These are phyloP conservation scores for Penicillium parvum DNA, from an alignment of 495 filamentous ascomycete species.

Conservation along the genomic window DNA sequence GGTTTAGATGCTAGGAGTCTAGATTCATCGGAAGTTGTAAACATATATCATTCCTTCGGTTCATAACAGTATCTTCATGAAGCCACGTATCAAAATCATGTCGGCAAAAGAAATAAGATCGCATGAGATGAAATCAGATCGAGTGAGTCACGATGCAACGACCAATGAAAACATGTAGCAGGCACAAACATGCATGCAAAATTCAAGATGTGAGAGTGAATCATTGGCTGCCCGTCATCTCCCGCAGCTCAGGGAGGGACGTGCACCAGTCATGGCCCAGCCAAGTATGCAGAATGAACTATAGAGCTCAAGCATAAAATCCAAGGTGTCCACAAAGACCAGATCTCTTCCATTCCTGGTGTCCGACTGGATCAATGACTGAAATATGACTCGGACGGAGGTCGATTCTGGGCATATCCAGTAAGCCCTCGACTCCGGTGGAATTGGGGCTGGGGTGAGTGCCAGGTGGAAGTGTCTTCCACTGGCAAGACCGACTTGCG, in stretches of 20 bases:
- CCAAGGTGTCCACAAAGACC: conserved; percentile 3
- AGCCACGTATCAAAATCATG: too few relatives aligned
- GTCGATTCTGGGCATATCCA: conserved; percentile 18
- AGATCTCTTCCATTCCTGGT: conserved; percentile 12
- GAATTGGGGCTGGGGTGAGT: neutral
- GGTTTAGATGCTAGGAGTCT: too few relatives aligned
- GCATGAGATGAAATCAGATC: neutral
- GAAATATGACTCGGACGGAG: neutral
- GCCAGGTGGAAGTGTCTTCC: neutral
- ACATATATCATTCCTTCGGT: too few relatives aligned
- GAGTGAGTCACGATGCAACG: conserved; percentile 17
- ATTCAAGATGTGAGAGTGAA: too few relatives aligned
- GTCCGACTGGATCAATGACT: conserved; percentile 5
- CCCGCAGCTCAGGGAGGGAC: neutral
- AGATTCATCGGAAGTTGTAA: too few relatives aligned
- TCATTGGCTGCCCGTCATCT: conserved; percentile 7
- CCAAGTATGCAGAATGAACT: conserved; percentile 10
- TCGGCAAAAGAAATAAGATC: too few relatives aligned
- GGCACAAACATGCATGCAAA: conserved; percentile 13
- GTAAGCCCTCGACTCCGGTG: conserved; percentile 14
- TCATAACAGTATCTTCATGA: too few relatives aligned
- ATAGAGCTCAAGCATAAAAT: conserved; percentile 3
- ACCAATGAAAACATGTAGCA: conserved; percentile 15
- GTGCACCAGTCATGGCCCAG: conserved; percentile 14
- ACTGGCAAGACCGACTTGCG: conserved; percentile 15